Evolutionary conservation across 2,329 filamentous ascomycete species (phyloP).

Genomic region (Blastomyces parvus): DNA sequence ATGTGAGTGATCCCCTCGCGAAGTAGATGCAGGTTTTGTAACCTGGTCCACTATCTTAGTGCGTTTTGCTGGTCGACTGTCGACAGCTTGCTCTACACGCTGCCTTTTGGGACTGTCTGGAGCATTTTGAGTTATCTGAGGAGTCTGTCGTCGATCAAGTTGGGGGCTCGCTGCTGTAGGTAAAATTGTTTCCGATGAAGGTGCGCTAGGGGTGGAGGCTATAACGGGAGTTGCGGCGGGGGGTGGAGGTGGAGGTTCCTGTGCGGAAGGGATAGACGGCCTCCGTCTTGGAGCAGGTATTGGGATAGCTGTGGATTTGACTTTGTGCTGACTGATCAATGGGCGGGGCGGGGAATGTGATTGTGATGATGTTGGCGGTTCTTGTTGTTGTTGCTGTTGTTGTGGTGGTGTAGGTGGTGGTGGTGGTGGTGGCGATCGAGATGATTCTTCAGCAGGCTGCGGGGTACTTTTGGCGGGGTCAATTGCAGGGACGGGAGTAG

Average conservation of each 20-base stretch:
- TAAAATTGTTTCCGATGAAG: background rate
- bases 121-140: background rate
- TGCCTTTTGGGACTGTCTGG: background rate
- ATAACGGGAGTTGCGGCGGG: slow-evolving; percentile 9
- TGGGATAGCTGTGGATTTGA: slow-evolving; percentile 19
- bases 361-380: background rate
- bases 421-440: background rate
- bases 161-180: background rate
- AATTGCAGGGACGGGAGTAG: background rate
- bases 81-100: slow-evolving; percentile 9
- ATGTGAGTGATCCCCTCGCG: background rate
- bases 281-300: slow-evolving; percentile 24
- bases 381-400: background rate
- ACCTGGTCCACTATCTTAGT: slow-evolving; percentile 17
- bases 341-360: slow-evolving; percentile 6
- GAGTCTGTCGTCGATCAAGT: background rate
- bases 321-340: background rate
- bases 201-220: slow-evolving; percentile 7
- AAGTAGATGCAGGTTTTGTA: background rate
- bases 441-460: background rate
- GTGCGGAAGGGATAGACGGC: slow-evolving; percentile 15
- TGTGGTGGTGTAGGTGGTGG: too few relatives aligned
- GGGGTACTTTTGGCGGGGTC: slow-evolving; percentile 4
- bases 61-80: slow-evolving; percentile 25
- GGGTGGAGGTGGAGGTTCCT: slow-evolving; percentile 11